phyloP scores from a whole-genome alignment of 202 grass and related monocot genomes.

The Eragrostis tef region DNA sequence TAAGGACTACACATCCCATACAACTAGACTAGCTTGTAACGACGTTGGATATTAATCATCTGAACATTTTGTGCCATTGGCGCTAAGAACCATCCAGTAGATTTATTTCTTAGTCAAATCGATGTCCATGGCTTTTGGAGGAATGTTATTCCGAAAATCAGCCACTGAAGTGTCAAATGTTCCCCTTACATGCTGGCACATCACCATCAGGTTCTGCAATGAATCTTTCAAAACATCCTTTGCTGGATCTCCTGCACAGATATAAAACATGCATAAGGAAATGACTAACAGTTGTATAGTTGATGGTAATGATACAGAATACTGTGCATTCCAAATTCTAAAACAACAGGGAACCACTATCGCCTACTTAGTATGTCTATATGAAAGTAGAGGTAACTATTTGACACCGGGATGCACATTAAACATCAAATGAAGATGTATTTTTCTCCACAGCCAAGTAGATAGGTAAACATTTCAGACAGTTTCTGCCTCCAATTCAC shows the following conservation, averaged over 20 bases:
- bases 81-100: neutral
- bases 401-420: neutral
- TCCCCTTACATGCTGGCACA: constrained; percentile 59
- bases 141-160: constrained; percentile 36
- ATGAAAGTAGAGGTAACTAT: neutral
- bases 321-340: neutral
- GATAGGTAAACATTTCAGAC: neutral
- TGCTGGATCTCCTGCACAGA: constrained; percentile 59
- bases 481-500: neutral
- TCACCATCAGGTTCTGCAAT: constrained; percentile 54
- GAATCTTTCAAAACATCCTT: constrained; percentile 73
- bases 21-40: constrained; percentile 2
- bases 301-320: neutral
- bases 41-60: neutral
- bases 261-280: constrained; percentile 21
- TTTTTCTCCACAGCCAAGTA: neutral
- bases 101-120: constrained; percentile 42
- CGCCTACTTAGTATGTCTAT: neutral
- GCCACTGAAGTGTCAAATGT: constrained; percentile 48
- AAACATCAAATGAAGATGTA: neutral
- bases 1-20: neutral
- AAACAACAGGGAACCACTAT: neutral
- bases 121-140: constrained; percentile 36
- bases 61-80: neutral
- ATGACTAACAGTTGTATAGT: neutral